phyloP scores from a whole-genome alignment of 2,329 filamentous ascomycete species.

The Fusarium xylarioides region DNA sequence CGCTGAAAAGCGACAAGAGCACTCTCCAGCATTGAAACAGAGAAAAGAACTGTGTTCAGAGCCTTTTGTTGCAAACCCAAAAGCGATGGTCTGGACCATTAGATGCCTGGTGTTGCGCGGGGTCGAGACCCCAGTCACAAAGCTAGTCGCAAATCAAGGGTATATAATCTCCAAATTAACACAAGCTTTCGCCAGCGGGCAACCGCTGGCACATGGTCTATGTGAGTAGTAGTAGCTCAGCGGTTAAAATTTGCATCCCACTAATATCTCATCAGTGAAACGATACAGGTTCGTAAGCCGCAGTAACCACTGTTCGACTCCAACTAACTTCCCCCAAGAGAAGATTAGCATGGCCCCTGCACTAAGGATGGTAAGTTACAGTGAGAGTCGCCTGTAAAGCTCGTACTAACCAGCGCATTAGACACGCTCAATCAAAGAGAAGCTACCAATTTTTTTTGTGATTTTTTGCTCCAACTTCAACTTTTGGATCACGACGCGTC shows the following conservation, averaged over 20 bases:
- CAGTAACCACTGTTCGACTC: background rate
- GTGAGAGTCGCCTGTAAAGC: too few species aligned
- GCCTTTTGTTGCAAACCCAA: too few species aligned
- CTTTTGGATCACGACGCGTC: too few species aligned
- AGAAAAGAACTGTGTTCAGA: background rate
- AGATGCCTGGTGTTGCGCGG: too few species aligned
- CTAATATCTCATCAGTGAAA: background rate
- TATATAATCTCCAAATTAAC: background rate
- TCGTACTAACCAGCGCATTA: too few species aligned
- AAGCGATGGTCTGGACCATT: too few species aligned
- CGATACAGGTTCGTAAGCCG: background rate
- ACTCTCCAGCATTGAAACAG: background rate
- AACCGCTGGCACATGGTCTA: too few species aligned
- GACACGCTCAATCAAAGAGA: slow-evolving; percentile 30
- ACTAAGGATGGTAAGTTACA: slow-evolving; percentile 77
- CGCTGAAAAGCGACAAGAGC: accelerated
- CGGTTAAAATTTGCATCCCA: background rate
- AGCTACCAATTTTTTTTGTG: slow-evolving; percentile 20
- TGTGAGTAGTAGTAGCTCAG: too few species aligned
- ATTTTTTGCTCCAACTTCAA: background rate
- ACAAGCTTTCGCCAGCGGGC: too few species aligned
- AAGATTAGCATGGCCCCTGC: slow-evolving; percentile 78
- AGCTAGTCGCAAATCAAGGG: accelerated
- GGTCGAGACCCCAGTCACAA: accelerated
- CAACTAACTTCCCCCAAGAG: background rate